Percentiles rank a stretch among this genome's conserved stretches.
These are phyloP conservation scores for Suillus sp. DNA, from an alignment of 768 basidiomycete species.

Conservation along the genomic window DNA sequence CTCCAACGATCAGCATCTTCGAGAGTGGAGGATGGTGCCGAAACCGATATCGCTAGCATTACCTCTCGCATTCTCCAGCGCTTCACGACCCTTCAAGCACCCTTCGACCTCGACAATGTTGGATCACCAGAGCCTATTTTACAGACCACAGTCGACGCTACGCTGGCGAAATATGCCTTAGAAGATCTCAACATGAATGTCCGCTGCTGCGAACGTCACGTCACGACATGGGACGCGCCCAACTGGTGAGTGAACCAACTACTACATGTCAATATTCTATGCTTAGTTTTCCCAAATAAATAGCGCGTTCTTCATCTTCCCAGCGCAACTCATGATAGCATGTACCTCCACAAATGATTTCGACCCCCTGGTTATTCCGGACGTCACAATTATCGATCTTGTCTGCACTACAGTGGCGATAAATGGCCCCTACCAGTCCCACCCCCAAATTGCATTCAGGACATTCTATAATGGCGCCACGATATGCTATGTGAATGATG, in stretches of 20 bases:
- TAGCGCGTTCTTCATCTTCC: conserved; percentile 21
- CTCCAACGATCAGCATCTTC: neutral
- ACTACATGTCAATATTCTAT: neutral
- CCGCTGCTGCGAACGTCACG: conserved; percentile 14
- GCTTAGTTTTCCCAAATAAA: neutral
- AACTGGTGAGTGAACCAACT: conserved; percentile 18
- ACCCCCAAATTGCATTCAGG: neutral
- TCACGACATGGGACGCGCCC: conserved; percentile 30
- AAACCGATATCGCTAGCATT: neutral
- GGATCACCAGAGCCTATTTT: neutral
- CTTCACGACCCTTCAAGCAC: neutral
- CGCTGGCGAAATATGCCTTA: neutral
- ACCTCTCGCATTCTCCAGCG: neutral
- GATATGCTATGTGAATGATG: neutral
- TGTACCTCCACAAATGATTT: conserved; percentile 19
- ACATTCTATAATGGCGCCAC: conserved; percentile 6
- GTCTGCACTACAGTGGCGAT: conserved; percentile 15
- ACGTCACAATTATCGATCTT: conserved; percentile 23
- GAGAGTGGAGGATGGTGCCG: neutral
- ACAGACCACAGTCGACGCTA: neutral
- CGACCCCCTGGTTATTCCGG: conserved; percentile 14
- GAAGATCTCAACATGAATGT: conserved; percentile 22
- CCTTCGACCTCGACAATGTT: neutral
- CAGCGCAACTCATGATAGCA: conserved; percentile 27
- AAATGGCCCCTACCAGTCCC: neutral